Evolutionary conservation across 192 early-diverging fungal genomes (phyloP).

Genomic region (Spizellomyces sp.): DNA sequence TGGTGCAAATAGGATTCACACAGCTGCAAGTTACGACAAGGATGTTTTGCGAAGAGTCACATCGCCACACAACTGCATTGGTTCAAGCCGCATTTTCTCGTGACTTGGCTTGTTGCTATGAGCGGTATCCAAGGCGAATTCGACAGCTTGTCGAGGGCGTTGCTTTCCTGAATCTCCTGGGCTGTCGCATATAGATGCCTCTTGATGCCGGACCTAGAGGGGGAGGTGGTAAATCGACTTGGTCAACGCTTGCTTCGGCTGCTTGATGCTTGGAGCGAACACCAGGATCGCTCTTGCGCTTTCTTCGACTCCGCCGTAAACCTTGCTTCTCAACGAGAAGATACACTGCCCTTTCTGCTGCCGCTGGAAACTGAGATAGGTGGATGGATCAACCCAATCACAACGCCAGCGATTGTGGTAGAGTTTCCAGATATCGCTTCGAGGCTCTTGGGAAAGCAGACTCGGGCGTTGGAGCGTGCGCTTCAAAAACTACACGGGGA

Average conservation of each 20-base stretch:
- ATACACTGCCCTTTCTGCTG: conserved; percentile 11
- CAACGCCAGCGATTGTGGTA: conserved; percentile 15
- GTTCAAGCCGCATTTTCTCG: no score
- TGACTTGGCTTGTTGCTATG: no score
- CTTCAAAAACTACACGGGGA: conserved; percentile 1
- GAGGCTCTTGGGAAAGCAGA: conserved; percentile 22
- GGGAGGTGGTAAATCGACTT: not conserved
- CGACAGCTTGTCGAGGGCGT: no score
- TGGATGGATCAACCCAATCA: conserved; percentile 13
- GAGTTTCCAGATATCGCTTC: conserved; percentile 21
- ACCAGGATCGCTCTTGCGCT: conserved; percentile 12
- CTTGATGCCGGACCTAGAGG: not conserved
- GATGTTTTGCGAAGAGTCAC: no score
- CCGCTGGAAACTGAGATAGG: not conserved
- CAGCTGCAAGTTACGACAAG: no score
- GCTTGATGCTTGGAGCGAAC: not conserved
- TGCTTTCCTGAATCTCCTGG: no score
- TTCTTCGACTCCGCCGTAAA: conserved; percentile 22
- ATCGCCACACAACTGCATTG: no score
- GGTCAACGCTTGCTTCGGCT: conserved; percentile 13
- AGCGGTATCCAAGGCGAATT: no score
- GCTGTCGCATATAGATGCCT: no score
- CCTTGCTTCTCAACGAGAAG: conserved; percentile 16
- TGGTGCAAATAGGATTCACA: no score
- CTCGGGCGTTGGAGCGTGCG: conserved; percentile 2